Percentiles rank a stretch among this genome's conserved stretches.
phyloP scores from a whole-genome alignment of 305 asterid genomes.

The Rubia tinctorum region DNA sequence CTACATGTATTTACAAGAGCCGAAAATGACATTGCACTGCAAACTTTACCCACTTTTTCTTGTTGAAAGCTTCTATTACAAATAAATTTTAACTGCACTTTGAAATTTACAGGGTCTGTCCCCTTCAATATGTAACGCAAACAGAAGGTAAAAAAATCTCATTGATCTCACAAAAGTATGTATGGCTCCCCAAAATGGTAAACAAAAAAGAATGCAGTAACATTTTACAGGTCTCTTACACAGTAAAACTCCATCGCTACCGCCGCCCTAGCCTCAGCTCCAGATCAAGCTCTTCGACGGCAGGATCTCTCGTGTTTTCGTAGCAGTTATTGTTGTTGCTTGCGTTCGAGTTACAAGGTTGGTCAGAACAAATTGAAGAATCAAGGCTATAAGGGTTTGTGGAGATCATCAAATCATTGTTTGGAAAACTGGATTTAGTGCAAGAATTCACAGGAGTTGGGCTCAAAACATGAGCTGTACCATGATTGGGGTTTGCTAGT shows the following conservation, averaged over 20 bases:
- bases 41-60: constrained; percentile 16
- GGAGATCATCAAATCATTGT: constrained; percentile 19
- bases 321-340: constrained; percentile 15
- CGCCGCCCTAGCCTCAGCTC: constrained; percentile 66
- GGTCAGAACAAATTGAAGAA: constrained; percentile 35
- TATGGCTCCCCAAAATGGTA: not conserved
- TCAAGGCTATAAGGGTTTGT: constrained; percentile 22
- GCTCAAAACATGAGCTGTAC: constrained; percentile 3
- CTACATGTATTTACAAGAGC: constrained; percentile 19
- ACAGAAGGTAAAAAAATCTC: too few species aligned
- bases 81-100: constrained; percentile 7
- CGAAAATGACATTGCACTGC: constrained; percentile 75
- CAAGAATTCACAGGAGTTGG: constrained; percentile 22
- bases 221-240: constrained; percentile 9
- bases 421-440: constrained; percentile 2
- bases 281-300: constrained; percentile 48
- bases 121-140: not conserved
- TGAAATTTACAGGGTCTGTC: constrained; percentile 17
- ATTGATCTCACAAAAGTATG: not conserved
- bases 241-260: constrained; percentile 14
- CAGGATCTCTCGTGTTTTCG: constrained; percentile 18
- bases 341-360: constrained; percentile 28
- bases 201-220: not conserved
- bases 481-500: constrained; percentile 42
- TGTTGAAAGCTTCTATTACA: not conserved